Conservation (phyloP, 2,329 filamentous ascomycete species). For the Scopulariopsis brevicaulis region DNA sequence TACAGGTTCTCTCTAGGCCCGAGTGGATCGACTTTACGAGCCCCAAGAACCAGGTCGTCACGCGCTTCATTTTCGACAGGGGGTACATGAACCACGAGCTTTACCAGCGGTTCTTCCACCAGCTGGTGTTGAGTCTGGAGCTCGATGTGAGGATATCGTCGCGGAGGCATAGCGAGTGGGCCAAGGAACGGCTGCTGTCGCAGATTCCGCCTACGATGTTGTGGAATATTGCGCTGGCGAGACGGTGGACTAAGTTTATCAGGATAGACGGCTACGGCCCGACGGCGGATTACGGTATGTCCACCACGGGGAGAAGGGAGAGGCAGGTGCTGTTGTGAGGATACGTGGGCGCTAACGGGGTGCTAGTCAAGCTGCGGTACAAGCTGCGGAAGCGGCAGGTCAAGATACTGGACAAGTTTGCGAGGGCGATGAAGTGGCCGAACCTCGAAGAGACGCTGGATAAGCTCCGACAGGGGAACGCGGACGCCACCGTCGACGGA, state of each 20-base stretch:
- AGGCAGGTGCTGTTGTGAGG: background rate
- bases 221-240: constrained; percentile 63
- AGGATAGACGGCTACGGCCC: constrained; percentile 49
- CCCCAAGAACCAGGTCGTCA: constrained; percentile 60
- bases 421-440: constrained; percentile 65
- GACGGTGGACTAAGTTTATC: constrained; percentile 61
- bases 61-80: constrained; percentile 58
- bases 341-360: background rate
- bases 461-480: constrained; percentile 47
- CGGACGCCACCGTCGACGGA: constrained; percentile 43
- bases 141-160: constrained; percentile 60
- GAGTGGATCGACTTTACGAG: constrained; percentile 66
- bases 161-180: constrained; percentile 45
- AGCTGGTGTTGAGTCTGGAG: constrained; percentile 63
- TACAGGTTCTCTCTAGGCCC: constrained; percentile 55
- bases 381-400: constrained; percentile 56
- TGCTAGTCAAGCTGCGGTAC: constrained; percentile 46
- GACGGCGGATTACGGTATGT: constrained; percentile 36
- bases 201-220: constrained; percentile 60
- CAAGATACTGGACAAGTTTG: constrained; percentile 57
- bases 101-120: constrained; percentile 62
- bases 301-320: constrained; percentile 4
- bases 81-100: constrained; percentile 40
- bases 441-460: constrained; percentile 56
- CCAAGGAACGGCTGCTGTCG: constrained; percentile 51